phyloP scores from a whole-genome alignment of 805 yeast species.

The Trichomonascus vanleenenianus region DNA sequence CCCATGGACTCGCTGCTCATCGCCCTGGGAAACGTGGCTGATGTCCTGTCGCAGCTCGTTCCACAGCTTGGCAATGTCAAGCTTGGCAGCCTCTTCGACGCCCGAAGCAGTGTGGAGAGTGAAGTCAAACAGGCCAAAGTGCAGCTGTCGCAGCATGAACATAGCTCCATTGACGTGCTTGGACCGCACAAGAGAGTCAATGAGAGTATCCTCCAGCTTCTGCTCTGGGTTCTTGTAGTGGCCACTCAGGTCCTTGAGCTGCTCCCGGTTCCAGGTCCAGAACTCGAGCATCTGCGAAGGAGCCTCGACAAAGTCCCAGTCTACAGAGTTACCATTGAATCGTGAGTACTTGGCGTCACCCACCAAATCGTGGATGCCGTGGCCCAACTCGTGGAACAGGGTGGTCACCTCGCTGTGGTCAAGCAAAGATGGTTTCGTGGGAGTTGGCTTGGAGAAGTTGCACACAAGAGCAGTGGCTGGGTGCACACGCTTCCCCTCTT shows the following conservation, averaged over 20 bases:
- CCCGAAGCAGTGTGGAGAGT: slow-evolving; percentile 44
- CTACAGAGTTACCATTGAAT: slow-evolving; percentile 71
- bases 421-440: slow-evolving; percentile 62
- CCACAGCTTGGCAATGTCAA: slow-evolving; percentile 55
- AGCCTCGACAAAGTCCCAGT: slow-evolving; percentile 84
- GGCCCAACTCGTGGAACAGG: slow-evolving; percentile 85
- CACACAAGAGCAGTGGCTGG: slow-evolving; percentile 79
- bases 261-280: slow-evolving; percentile 74
- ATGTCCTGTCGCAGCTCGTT: slow-evolving; percentile 57
- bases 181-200: slow-evolving; percentile 50
- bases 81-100: slow-evolving; percentile 31
- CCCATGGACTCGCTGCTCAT: slow-evolving; percentile 51
- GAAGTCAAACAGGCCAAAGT: slow-evolving; percentile 74
- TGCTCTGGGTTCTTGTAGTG: slow-evolving; percentile 56
- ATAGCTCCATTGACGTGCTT: slow-evolving; percentile 74
- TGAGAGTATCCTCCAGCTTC: slow-evolving; percentile 47
- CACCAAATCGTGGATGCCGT: slow-evolving; percentile 73
- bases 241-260: slow-evolving; percentile 49
- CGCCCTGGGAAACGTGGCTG: slow-evolving; percentile 44
- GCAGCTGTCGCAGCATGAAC: slow-evolving; percentile 65
- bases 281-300: slow-evolving; percentile 86
- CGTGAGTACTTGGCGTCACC: slow-evolving; percentile 57
- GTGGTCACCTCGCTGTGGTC: slow-evolving; percentile 75
- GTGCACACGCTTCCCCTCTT: slow-evolving; percentile 41
- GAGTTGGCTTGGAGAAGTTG: slow-evolving; percentile 71